These are phyloP conservation scores for Wakefieldia striispora DNA, from an alignment of 768 basidiomycete genomes.

Conservation along the genomic window DNA sequence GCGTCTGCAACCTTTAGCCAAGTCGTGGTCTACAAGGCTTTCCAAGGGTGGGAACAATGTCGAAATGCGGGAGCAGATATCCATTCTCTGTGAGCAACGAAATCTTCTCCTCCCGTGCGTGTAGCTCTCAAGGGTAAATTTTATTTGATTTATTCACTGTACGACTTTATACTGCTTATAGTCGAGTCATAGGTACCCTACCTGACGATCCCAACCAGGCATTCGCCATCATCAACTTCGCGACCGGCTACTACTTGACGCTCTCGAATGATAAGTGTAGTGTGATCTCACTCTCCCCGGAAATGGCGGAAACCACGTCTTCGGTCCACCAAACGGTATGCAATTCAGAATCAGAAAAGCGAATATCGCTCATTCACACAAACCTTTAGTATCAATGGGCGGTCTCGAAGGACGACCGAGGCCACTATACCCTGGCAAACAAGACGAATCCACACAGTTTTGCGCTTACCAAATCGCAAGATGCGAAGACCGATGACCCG, in stretches of 20 bases:
- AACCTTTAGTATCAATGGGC: conserved; percentile 10
- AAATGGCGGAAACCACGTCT: neutral
- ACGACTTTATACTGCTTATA: no score
- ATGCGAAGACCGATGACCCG: neutral
- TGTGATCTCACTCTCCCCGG: neutral
- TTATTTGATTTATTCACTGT: no score
- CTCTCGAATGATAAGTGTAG: neutral
- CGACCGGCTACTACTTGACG: conserved; percentile 6
- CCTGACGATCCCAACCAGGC: neutral
- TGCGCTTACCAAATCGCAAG: neutral
- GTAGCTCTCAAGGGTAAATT: no score
- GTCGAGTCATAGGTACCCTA: no score
- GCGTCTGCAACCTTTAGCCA: neutral
- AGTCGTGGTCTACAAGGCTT: neutral
- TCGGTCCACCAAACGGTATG: neutral
- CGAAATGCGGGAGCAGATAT: conserved; percentile 6
- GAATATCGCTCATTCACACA: no score
- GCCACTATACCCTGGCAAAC: conserved; percentile 7
- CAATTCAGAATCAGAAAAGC: neutral
- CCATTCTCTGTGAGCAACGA: conserved; percentile 2
- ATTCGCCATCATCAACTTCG: conserved; percentile 9
- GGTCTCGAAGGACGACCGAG: conserved; percentile 1
- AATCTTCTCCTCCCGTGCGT: conserved; percentile 6
- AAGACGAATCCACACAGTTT: neutral
- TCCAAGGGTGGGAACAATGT: conserved; percentile 5